Evolutionary conservation across 1,139 yeast species (phyloP), one percentile per base, ranked within the genome.

Genomic region (Pichia sp.): DNA sequence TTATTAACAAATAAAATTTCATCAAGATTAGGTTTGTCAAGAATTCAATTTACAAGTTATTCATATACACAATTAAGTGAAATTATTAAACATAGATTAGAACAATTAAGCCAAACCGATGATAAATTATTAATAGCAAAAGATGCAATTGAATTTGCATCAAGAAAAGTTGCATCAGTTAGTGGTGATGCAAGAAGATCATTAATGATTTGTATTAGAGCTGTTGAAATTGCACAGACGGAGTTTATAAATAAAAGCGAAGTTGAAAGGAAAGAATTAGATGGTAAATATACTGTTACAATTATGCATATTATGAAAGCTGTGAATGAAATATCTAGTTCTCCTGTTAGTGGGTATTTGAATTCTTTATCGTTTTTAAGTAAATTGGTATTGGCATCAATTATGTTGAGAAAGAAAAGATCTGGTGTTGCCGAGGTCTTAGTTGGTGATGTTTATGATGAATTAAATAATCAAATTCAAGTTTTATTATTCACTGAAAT

Each of bases 101-200:
- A 78, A 35, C 70, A 73, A 53, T 62, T 83, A 30, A 71, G 77
- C 22, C 69, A 66, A 44, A 61, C 66, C 32, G 57, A 61, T 38
- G 59, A 58, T 38, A 60, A 56, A 40, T 47, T 64, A 46, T 51
- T 62, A 6, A 72, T 90, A 43, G 78, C 78, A 32, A 68, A 72
- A 25, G 96, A 86, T 60, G 97, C 98, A 0, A 77, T 90, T 49
- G 92, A 83, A 49, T 89, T 85, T 69, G 97, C 97, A 0, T 80
- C 97, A 1, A 76, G 97, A 63, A 89, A 89, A 63, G 95, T 92
- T 37, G 96, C 97, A 7, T 82, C 95, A 66, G 97, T 92, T 4
- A 85, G 94, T 62, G 98, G 99, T 47, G 99, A 92, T 68, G 98
- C 97, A 2, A 73, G 99, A 56, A 71, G 97, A 52, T 97, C 96